Evolutionary conservation across 495 filamentous ascomycete species (phyloP).

Genomic region (Neurospora africana): DNA sequence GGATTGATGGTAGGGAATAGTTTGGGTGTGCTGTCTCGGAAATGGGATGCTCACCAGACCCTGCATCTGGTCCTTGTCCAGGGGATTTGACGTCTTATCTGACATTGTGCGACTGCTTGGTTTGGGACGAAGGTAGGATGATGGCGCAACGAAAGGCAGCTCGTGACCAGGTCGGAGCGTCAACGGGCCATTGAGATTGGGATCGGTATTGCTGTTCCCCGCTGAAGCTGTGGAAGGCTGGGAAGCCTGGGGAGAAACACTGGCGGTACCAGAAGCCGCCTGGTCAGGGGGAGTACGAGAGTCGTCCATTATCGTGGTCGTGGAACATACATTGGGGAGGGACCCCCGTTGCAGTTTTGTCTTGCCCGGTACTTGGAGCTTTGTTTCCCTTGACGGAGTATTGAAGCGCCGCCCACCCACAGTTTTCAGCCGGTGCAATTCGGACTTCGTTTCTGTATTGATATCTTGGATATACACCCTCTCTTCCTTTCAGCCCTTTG

Average conservation of each 20-base stretch:
- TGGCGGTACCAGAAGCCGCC: constrained; percentile 19
- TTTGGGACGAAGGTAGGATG: constrained; percentile 71
- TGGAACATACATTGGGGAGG: constrained; percentile 22
- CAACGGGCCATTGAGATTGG: constrained; percentile 13
- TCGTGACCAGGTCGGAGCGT: constrained; percentile 37
- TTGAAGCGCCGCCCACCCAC: not conserved
- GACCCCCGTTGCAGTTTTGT: not conserved
- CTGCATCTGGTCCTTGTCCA: constrained; percentile 86
- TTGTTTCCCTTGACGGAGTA: not conserved
- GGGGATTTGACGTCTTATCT: constrained; percentile 53
- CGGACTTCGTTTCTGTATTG: not conserved
- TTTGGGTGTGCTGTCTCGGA: constrained; percentile 19
- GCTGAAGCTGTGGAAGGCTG: constrained; percentile 10
- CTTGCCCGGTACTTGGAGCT: not conserved
- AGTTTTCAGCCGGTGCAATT: not conserved
- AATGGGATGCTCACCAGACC: constrained; percentile 61
- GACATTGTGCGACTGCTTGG: constrained; percentile 39
- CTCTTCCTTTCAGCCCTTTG: not conserved
- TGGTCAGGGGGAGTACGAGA: constrained; percentile 22
- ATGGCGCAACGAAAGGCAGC: constrained; percentile 62
- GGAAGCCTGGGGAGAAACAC: constrained; percentile 11
- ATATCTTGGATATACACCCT: not conserved
- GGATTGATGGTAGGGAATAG: constrained; percentile 1
- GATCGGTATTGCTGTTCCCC: constrained; percentile 14
- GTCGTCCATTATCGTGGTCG: constrained; percentile 28